phyloP scores from a whole-genome alignment of 1,284 basidiomycete species.

The Calocybe gambosa region DNA sequence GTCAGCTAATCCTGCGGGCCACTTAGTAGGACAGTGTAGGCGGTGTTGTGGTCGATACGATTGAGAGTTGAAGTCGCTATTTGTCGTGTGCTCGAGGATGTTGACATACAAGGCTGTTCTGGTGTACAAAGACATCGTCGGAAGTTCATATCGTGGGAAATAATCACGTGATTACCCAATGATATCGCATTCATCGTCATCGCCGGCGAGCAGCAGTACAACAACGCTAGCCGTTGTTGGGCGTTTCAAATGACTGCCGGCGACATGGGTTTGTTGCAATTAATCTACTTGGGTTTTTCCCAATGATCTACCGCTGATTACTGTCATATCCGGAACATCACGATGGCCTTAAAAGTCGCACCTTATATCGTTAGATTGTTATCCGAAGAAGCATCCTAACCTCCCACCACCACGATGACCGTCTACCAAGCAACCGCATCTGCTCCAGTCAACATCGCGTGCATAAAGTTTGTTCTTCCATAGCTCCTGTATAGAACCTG shows the following conservation, averaged over 20 bases:
- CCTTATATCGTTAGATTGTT: slow-evolving; percentile 10
- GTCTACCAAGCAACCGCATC: slow-evolving; percentile 85
- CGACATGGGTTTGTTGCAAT: background rate
- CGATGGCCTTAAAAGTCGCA: slow-evolving; percentile 5
- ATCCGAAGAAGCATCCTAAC: slow-evolving; percentile 9
- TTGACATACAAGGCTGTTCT: slow-evolving; percentile 11
- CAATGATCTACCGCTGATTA: slow-evolving; percentile 6
- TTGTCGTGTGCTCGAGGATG: slow-evolving; percentile 12
- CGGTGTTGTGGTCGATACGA: slow-evolving; percentile 12
- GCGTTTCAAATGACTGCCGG: background rate
- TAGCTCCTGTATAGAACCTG: slow-evolving; percentile 3
- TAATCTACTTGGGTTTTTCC: slow-evolving; percentile 3
- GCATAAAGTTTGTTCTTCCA: slow-evolving; percentile 72
- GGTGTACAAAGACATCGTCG: slow-evolving; percentile 16
- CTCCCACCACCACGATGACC: slow-evolving; percentile 42
- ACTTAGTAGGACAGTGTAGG: background rate
- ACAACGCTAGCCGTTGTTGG: too few species aligned
- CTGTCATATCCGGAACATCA: slow-evolving; percentile 9
- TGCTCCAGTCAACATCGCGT: slow-evolving; percentile 94
- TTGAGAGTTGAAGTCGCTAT: slow-evolving; percentile 14
- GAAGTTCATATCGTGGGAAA: slow-evolving; percentile 15
- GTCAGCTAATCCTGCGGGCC: background rate
- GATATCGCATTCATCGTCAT: slow-evolving; percentile 4
- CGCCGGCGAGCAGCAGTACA: slow-evolving; percentile 2
- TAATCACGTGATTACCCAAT: slow-evolving; percentile 13